Evolutionary conservation across 2,329 filamentous ascomycete genomes (phyloP), one percentile per base, ranked within the genome.

Genomic region (Sclerotiophoma versabilis): DNA sequence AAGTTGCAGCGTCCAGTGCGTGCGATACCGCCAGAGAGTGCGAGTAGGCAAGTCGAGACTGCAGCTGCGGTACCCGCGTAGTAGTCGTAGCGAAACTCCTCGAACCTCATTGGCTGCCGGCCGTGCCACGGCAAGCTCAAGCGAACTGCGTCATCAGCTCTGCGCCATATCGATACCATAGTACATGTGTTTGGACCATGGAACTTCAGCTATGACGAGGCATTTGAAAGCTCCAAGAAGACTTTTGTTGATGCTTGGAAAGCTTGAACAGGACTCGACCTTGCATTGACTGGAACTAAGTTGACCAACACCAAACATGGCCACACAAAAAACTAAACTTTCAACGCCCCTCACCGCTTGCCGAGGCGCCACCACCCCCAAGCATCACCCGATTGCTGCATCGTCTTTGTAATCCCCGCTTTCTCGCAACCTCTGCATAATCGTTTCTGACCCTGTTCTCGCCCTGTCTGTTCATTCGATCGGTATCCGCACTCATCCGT

Each of bases 341-440:
- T 15, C 17, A 29, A 25, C 25, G 43, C 26, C 34, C 49, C 47
- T 57, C 59, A 63, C 59, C 57, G 60, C 58, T 47, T 30, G 37
- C 30, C 54, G 34, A 44, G 37, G 32, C 39, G 30, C 45, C 33
- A 46, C 38, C 54, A 54, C 52, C 27, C 46, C 49, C 42, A 43
- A 17, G 37, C 30, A 44, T 54, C 49, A 50, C 30, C 46, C 47
- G 44, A 56, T 49, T 25, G 42, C 43, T 58, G 51, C 56, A 45
- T 49, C 55, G 39, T 42, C n/a, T 32, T 50, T 61, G 57, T 57
- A 61, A 8, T 39, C 47, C 52, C 53, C 49, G 51, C 54, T 51
- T 26, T 57, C 54, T 34, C 49, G 22, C 50, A 39, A 48, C 32
- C 33, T 43, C 26, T 44, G 50, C 56, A 56, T 29, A 29, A 46